A percentile compares a stretch with the other conserved stretches of the same genome.
Evolutionary conservation across 371 early-diverging fungal genomes (phyloP).

Genomic region (Sporodiniella umbellata): DNA sequence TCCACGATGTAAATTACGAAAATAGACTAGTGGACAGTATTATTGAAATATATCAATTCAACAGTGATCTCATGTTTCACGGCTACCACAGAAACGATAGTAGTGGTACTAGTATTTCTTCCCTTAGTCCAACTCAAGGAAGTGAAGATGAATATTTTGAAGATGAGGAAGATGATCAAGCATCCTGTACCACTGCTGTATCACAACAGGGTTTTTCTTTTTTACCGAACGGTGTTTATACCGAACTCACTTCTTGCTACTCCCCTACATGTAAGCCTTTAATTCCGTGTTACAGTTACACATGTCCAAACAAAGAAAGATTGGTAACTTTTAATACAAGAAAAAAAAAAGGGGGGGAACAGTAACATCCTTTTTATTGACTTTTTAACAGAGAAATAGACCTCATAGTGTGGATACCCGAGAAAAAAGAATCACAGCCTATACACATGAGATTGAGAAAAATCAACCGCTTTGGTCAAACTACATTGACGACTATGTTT

Average conservation of each 20-base stretch:
- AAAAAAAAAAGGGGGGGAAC: background rate
- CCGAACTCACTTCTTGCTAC: conserved; percentile 82
- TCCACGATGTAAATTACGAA: conserved; percentile 69
- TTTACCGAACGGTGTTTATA: conserved; percentile 77
- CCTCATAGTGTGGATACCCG: conserved; percentile 17
- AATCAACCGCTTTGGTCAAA: conserved; percentile 52
- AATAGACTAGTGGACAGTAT: conserved; percentile 62
- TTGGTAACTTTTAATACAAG: conserved; percentile 15
- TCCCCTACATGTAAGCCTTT: conserved; percentile 81
- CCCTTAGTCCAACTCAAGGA: conserved; percentile 8
- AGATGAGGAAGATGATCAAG: conserved; percentile 5
- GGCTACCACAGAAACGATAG: conserved; percentile 2
- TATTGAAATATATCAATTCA: conserved; percentile 64
- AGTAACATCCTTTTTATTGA: too few species aligned
- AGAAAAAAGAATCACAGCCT: conserved; percentile 21
- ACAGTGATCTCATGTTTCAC: conserved; percentile 28
- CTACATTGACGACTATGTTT: conserved; percentile 65
- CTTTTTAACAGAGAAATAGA: conserved; percentile 15
- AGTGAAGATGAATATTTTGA: conserved; percentile 12
- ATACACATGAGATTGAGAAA: conserved; percentile 15
- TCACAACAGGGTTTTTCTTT: background rate
- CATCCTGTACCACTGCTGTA: conserved; percentile 3
- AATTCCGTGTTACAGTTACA: conserved; percentile 78
- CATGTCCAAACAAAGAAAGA: conserved; percentile 62
- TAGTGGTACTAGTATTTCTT: conserved; percentile 1